Evolutionary conservation across 257 asterid genomes (phyloP).

Genomic region (Capsicum rhomboideum): DNA sequence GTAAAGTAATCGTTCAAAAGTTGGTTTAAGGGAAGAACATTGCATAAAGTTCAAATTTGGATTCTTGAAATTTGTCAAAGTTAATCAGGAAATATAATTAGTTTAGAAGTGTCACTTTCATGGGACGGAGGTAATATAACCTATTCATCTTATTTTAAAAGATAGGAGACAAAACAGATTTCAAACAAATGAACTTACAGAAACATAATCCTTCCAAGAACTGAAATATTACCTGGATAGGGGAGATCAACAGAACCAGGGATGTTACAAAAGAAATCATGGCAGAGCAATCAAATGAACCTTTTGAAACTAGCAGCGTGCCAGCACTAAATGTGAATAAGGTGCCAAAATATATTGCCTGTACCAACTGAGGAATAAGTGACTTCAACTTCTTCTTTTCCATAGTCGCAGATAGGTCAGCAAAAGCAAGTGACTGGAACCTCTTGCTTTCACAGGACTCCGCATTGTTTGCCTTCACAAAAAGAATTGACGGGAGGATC

Average conservation of each 20-base stretch:
- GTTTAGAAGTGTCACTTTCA: not conserved
- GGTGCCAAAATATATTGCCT: slow-evolving; percentile 51
- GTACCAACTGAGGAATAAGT: slow-evolving; percentile 80
- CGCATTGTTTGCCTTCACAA: slow-evolving; percentile 83
- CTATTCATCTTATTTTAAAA: not conserved
- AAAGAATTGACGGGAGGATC: slow-evolving; percentile 82
- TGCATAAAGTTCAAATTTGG: not conserved
- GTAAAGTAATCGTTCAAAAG: no score
- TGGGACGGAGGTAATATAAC: not conserved
- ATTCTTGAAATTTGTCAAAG: not conserved
- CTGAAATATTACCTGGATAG: slow-evolving; percentile 61
- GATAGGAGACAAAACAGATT: not conserved
- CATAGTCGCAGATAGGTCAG: slow-evolving; percentile 54
- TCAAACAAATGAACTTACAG: not conserved
- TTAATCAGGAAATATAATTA: not conserved
- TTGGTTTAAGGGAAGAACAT: not conserved
- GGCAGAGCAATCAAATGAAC: slow-evolving; percentile 45
- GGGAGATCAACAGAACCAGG: slow-evolving; percentile 69
- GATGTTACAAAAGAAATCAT: slow-evolving; percentile 70
- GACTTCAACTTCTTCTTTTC: slow-evolving; percentile 79
- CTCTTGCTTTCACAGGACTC: slow-evolving; percentile 59
- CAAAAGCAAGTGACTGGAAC: slow-evolving; percentile 65
- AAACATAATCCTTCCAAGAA: not conserved
- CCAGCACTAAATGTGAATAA: slow-evolving; percentile 46
- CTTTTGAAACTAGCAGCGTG: slow-evolving; percentile 52